Conservation (phyloP, 371 early-diverging fungal genomes). For the Lichtheimia corymbifera region DNA sequence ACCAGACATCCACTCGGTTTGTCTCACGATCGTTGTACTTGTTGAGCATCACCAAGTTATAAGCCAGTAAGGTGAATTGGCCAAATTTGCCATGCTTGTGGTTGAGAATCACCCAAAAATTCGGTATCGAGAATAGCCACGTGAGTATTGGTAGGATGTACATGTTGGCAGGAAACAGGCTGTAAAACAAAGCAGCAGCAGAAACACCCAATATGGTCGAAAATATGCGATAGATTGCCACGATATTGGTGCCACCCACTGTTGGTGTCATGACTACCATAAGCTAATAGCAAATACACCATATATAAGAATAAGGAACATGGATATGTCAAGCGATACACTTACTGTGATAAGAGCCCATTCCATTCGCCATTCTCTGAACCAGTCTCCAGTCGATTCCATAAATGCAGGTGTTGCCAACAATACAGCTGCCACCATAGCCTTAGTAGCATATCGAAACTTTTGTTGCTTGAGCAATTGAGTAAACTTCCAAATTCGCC, state of each 20-base stretch:
- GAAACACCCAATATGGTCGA: conserved; percentile 75
- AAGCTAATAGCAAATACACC: conserved; percentile 25
- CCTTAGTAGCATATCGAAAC: conserved; percentile 73
- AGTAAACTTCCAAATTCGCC: conserved; percentile 59
- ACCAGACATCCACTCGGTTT: conserved; percentile 53
- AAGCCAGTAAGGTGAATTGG: conserved; percentile 75
- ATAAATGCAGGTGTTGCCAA: conserved; percentile 71
- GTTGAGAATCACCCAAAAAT: conserved; percentile 69
- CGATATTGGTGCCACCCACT: conserved; percentile 79
- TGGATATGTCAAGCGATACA: background rate
- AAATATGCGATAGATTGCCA: conserved; percentile 73
- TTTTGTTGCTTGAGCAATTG: conserved; percentile 65
- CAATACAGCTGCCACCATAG: conserved; percentile 59
- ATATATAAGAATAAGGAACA: background rate
- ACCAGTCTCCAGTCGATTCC: conserved; percentile 54
- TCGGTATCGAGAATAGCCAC: conserved; percentile 72
- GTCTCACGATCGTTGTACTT: conserved; percentile 73
- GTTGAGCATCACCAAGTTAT: conserved; percentile 76
- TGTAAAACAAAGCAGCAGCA: conserved; percentile 59
- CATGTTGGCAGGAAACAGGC: conserved; percentile 56
- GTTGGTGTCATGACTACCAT: conserved; percentile 89
- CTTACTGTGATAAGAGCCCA: conserved; percentile 81
- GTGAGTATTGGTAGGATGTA: conserved; percentile 56
- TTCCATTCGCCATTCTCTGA: conserved; percentile 72
- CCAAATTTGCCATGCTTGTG: conserved; percentile 79